A percentile compares a stretch with the other conserved stretches of the same genome.
Conservation (phyloP, 225 moss, liverwort and hornwort genomes). For the Marchantia polymorpha region DNA sequence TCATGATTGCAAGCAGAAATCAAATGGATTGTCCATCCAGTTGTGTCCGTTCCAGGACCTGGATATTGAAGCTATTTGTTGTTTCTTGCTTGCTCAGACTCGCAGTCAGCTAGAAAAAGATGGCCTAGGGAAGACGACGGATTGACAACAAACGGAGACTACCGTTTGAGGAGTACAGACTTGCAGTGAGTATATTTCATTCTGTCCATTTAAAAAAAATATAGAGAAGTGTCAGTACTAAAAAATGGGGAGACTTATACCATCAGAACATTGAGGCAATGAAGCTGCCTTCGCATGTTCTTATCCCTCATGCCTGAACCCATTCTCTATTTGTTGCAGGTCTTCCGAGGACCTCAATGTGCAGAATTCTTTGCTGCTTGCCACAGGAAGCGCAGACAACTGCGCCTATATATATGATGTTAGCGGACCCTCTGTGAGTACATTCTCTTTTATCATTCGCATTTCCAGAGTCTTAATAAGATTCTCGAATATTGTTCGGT, state of each 20-base stretch:
- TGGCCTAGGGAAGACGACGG: constrained; percentile 72
- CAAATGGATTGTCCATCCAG: neutral
- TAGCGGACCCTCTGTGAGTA: constrained; percentile 77
- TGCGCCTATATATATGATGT: constrained; percentile 83
- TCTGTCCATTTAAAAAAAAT: neutral
- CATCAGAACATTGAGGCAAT: neutral
- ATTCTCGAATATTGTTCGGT: no score
- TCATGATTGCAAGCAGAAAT: neutral
- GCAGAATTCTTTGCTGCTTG: constrained; percentile 67
- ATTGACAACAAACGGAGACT: constrained; percentile 67
- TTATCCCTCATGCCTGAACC: neutral
- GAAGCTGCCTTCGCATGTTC: neutral
- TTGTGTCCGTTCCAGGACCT: neutral
- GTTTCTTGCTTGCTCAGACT: constrained; percentile 43
- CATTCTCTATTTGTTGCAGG: constrained; percentile 22
- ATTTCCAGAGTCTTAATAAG: neutral
- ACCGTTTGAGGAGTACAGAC: constrained; percentile 67
- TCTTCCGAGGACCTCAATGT: constrained; percentile 61
- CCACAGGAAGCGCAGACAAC: constrained; percentile 87
- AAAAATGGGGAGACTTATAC: neutral
- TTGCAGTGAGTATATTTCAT: constrained; percentile 27
- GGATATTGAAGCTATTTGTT: neutral
- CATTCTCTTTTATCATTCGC: neutral
- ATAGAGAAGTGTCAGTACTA: neutral
- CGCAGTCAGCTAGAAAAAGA: constrained; percentile 67